Base-by-base conservation (phyloP, 176 grass and related monocot species). In the Triticum turgidum region DNA sequence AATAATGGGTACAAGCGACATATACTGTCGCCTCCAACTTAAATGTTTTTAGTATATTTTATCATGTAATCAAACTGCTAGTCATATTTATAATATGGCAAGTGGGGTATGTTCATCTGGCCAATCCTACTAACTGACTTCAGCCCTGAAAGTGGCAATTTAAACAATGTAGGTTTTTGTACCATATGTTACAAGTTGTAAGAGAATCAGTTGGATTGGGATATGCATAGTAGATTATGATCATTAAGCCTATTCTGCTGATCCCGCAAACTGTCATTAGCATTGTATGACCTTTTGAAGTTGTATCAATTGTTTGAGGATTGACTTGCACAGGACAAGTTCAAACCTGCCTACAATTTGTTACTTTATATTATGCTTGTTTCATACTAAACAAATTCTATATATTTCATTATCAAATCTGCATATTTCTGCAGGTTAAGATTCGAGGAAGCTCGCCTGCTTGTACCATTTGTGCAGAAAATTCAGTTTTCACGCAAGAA, bases 391-490 rank as follows among this genome's bases (percentile, higher is more conserved):
- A 49, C 80, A 58, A 76, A 61, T 32, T 76, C 1, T 41, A 7
- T 12, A 1, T 85, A 77, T 87, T 21, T 66, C 81, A 61, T 78
- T 65, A 66, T 65, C 65, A 37, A 49, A 41, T 80, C 2, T 52
- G 7, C 15, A 8, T 90, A 77, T 84, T 17, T 70, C 20, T 78
- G 35, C 81, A 99, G 97, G 92, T 99, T 35, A 99, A 99, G 84
- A 86, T 96, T 80, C 88, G 89, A 74, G 92, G 90, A 94, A 99
- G 82, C 75, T 96, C 89, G 4, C 74, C 82, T 61, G 6, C 62
- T 64, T 96, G 94, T 91, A 87, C 63, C 7, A 38, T 93, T 78
- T 99, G 97, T 89, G 85, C 85, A 37, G 85, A 93, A 77, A 93
- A 91, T 87, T 86, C 94, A 11, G 58, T 42, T 86, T 94, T 96